Conservation (phyloP, 2,329 filamentous ascomycete species). For the Cordyceps farinosa region DNA sequence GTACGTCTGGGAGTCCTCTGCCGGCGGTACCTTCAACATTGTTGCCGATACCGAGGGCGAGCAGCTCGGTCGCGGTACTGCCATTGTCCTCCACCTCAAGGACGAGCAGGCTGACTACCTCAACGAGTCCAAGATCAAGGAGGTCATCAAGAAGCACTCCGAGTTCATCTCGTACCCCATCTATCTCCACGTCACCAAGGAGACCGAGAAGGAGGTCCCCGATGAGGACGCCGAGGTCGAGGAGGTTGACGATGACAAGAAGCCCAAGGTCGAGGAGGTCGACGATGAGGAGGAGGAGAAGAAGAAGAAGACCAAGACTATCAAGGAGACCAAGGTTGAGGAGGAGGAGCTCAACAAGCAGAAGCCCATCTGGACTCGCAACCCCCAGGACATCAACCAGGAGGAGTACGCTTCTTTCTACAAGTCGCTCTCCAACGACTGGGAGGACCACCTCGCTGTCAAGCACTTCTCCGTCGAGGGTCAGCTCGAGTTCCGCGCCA, state of each 20-base stretch:
- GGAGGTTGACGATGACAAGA: slow-evolving; percentile 83
- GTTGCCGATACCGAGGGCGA: slow-evolving; percentile 85
- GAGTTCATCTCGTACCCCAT: slow-evolving; percentile 99
- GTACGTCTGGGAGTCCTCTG: slow-evolving; percentile 98
- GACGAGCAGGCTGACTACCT: slow-evolving; percentile 98
- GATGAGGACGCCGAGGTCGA: slow-evolving; percentile 76
- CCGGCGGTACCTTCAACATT: slow-evolving; percentile 96
- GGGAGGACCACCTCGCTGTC: slow-evolving; percentile 98
- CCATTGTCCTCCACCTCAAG: slow-evolving; percentile 98
- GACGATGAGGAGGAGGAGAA: slow-evolving; percentile 84
- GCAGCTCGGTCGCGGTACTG: slow-evolving; percentile 88
- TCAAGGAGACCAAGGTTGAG: slow-evolving; percentile 98
- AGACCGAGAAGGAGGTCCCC: slow-evolving; percentile 97
- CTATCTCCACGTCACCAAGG: slow-evolving; percentile 99
- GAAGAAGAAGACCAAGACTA: slow-evolving; percentile 97
- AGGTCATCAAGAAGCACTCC: slow-evolving; percentile 99
- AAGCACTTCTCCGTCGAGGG: slow-evolving; percentile 99
- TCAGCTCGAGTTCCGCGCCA: slow-evolving; percentile 99
- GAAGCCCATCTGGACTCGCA: slow-evolving; percentile 99
- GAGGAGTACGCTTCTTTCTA: slow-evolving; percentile 99
- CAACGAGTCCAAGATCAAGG: slow-evolving; percentile 99
- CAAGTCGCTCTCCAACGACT: slow-evolving; percentile 99
- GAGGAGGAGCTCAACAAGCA: slow-evolving; percentile 99
- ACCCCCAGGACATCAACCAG: slow-evolving; percentile 88
- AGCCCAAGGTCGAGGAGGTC: slow-evolving; percentile 92